Percentiles rank a stretch among this genome's conserved stretches.
Evolutionary conservation across 2,329 filamentous ascomycete species (phyloP).

Genomic region (Apiospora arundinis): DNA sequence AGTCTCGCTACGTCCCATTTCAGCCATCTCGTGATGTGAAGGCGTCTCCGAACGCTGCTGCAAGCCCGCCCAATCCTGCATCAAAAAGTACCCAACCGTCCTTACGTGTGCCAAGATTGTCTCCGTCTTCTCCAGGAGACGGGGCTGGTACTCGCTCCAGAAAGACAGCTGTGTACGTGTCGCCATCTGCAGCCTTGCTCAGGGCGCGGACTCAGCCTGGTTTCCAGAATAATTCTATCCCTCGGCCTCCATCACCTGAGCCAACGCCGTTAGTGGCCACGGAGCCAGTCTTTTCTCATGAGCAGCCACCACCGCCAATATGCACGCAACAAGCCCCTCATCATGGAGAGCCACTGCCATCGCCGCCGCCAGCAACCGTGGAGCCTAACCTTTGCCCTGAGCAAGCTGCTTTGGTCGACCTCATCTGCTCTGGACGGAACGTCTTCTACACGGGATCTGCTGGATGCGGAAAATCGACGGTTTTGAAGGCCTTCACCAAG

Average conservation of each 20-base stretch:
- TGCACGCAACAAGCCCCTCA: background rate
- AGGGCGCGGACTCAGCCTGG: background rate
- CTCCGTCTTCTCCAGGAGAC: background rate
- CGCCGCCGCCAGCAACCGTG: background rate
- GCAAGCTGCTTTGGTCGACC: constrained; percentile 54
- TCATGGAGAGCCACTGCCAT: background rate
- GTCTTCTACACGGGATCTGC: constrained; percentile 71
- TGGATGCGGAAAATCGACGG: constrained; percentile 64
- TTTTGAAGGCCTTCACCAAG: constrained; percentile 55
- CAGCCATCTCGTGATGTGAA: background rate
- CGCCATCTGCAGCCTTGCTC: background rate
- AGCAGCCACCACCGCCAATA: background rate
- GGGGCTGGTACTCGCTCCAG: background rate
- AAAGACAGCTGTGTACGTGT: background rate
- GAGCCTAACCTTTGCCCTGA: constrained; percentile 50
- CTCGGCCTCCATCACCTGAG: background rate
- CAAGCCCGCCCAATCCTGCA: background rate
- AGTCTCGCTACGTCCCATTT: background rate
- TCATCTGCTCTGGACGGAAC: constrained; percentile 58
- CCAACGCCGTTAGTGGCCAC: background rate
- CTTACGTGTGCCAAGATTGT: background rate
- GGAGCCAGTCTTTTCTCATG: background rate
- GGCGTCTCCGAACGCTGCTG: background rate
- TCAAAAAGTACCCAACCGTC: background rate
- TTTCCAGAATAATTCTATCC: background rate